Conservation (phyloP, 257 asterid species). For the Jasminum sambac region DNA sequence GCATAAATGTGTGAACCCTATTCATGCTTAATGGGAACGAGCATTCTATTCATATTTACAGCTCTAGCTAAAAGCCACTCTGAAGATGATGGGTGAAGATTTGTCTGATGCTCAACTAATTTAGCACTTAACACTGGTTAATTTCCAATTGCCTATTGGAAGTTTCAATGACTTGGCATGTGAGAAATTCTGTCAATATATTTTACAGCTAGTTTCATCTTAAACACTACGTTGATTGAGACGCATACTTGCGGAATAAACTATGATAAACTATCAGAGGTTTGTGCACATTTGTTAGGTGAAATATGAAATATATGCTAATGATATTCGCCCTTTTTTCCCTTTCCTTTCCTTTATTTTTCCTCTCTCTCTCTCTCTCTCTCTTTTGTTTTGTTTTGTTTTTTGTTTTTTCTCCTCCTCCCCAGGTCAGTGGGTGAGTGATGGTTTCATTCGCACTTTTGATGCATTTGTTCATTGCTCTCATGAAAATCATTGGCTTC, state of each 20-base stretch:
- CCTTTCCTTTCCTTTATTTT: too few relatives aligned
- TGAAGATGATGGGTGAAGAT: not conserved
- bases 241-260: not conserved
- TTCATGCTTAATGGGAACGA: not conserved
- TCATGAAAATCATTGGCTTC: conserved; percentile 16
- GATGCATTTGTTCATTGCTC: not conserved
- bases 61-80: not conserved
- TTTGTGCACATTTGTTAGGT: not conserved
- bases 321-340: not conserved
- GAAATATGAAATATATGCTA: conserved; percentile 19
- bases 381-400: too few relatives aligned
- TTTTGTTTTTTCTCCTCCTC: not conserved
- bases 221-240: not conserved
- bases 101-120: not conserved
- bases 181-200: not conserved
- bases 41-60: not conserved
- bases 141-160: not conserved
- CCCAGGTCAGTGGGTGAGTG: conserved; percentile 5
- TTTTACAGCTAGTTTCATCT: not conserved
- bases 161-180: not conserved
- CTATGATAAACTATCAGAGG: conserved; percentile 4
- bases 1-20: not conserved
- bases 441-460: conserved; percentile 5
- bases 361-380: too few relatives aligned
- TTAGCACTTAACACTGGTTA: not conserved